Evolutionary conservation across 805 yeast genomes (phyloP).

Genomic region (Kazachstania viticola): DNA sequence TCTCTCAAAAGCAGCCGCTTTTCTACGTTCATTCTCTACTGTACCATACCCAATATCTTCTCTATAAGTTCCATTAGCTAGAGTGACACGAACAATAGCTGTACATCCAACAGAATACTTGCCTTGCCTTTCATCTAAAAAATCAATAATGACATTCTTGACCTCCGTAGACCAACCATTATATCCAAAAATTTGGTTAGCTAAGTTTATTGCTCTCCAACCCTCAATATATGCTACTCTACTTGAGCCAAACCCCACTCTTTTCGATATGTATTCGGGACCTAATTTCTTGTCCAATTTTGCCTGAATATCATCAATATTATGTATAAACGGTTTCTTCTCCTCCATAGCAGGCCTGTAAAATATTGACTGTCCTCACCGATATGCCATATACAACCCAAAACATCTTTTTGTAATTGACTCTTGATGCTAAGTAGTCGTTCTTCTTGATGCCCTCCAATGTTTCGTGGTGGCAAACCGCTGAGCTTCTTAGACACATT

Average conservation of each 20-base stretch:
- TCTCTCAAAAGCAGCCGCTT: slow-evolving; percentile 70
- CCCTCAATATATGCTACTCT: slow-evolving; percentile 70
- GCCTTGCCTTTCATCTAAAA: slow-evolving; percentile 51
- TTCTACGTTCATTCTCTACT: slow-evolving; percentile 59
- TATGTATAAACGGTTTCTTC: slow-evolving; percentile 7
- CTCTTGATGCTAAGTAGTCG: neutral
- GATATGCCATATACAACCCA: too few relatives aligned
- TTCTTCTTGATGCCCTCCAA: too few relatives aligned
- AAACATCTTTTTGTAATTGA: neutral
- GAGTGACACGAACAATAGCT: slow-evolving; percentile 58
- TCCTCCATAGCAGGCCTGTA: slow-evolving; percentile 16
- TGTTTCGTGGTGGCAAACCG: neutral
- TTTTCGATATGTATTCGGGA: slow-evolving; percentile 64
- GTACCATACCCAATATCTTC: slow-evolving; percentile 85
- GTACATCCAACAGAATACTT: slow-evolving; percentile 56
- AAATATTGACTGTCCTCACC: too few relatives aligned
- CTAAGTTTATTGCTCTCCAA: slow-evolving; percentile 70
- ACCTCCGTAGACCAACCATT: slow-evolving; percentile 77
- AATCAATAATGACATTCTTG: slow-evolving; percentile 54
- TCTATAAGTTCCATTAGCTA: slow-evolving; percentile 66
- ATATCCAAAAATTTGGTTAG: slow-evolving; percentile 73
- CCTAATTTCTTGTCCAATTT: slow-evolving; percentile 43
- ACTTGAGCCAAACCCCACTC: slow-evolving; percentile 66
- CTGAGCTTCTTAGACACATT: too few relatives aligned
- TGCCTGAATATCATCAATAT: slow-evolving; percentile 26